Conservation (phyloP, 1,284 basidiomycete genomes). For the Dichomitus squalens region DNA sequence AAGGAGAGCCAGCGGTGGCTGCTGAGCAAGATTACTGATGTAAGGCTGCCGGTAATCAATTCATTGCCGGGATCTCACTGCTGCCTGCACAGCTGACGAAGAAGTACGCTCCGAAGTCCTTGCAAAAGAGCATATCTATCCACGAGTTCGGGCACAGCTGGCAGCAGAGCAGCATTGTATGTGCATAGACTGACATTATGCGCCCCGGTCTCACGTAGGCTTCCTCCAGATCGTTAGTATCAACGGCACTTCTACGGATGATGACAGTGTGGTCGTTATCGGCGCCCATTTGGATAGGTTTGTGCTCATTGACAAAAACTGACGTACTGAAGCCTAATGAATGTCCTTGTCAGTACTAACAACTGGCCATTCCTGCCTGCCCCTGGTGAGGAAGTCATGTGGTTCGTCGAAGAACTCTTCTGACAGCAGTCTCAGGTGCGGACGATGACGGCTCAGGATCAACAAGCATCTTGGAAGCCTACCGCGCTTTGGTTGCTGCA, state of each 20-base stretch:
- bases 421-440: constrained; percentile 43
- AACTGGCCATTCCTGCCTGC: constrained; percentile 88
- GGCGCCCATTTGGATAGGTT: constrained; percentile 92
- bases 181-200: constrained; percentile 29
- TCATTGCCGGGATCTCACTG: constrained; percentile 1
- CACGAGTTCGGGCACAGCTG: constrained; percentile 87
- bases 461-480: constrained; percentile 90
- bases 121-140: constrained; percentile 64
- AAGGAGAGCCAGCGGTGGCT: constrained; percentile 85
- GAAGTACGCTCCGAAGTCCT: constrained; percentile 55
- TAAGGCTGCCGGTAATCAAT: constrained; percentile 32
- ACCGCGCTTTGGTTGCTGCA: constrained; percentile 79
- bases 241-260: constrained; percentile 62
- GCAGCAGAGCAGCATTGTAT: constrained; percentile 89
- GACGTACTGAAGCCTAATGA: constrained; percentile 6
- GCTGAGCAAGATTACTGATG: constrained; percentile 69
- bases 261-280: constrained; percentile 66
- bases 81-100: constrained; percentile 59
- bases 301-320: constrained; percentile 5
- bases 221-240: constrained; percentile 67
- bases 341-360: constrained; percentile 61
- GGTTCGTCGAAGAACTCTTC: background rate
- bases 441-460: constrained; percentile 94
- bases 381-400: constrained; percentile 57
- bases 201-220: constrained; percentile 12